These are phyloP conservation scores for Boletus sensibilis DNA, from an alignment of 768 basidiomycete genomes.

Conservation along the genomic window DNA sequence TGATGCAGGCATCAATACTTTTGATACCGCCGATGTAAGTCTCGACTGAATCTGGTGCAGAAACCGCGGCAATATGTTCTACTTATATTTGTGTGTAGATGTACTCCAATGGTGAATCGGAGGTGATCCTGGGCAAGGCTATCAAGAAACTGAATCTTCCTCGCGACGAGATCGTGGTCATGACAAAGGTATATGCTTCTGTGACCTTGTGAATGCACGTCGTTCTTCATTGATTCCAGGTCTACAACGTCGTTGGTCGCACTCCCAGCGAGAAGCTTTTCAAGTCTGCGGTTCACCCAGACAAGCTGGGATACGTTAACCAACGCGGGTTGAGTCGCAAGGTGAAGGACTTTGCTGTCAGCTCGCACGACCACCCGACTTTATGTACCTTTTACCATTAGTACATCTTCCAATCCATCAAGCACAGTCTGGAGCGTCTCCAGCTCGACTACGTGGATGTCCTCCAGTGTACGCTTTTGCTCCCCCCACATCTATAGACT, in stretches of 20 bases:
- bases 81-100: not conserved
- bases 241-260: not conserved
- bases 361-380: not conserved
- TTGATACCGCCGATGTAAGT: conserved; percentile 2
- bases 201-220: not conserved
- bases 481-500: not conserved
- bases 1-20: conserved; percentile 1
- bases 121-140: not conserved
- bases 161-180: conserved; percentile 1
- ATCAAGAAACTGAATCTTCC: not conserved
- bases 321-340: conserved; percentile 1
- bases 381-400: not conserved
- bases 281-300: not conserved
- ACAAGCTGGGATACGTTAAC: conserved; percentile 1
- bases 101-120: conserved; percentile 4
- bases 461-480: not conserved
- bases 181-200: not conserved
- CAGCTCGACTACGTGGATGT: conserved; percentile 3
- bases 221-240: not conserved
- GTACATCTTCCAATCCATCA: conserved; percentile 2
- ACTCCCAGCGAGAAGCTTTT: conserved; percentile 2
- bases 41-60: not conserved
- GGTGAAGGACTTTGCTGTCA: conserved; percentile 38
- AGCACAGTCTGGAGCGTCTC: not conserved
- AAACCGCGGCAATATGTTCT: not conserved